A percentile compares a stretch with the other conserved stretches of the same genome.
These are phyloP conservation scores for Globisporangium lucens DNA, from an alignment of 352 stramenopile species.

Conservation along the genomic window DNA sequence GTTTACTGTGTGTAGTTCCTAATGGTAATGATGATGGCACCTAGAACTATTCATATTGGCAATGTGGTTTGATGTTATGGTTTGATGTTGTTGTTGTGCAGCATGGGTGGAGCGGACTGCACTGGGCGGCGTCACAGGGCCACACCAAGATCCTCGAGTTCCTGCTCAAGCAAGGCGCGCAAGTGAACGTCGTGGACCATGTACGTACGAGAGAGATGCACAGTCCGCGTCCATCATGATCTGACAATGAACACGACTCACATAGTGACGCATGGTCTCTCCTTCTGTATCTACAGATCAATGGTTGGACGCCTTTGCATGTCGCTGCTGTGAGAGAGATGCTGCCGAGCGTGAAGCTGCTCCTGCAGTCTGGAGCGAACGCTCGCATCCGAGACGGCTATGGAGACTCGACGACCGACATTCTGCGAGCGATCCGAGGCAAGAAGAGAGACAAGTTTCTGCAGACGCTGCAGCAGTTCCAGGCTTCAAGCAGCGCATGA, in stretches of 20 bases:
- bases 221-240: not conserved
- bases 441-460: constrained; percentile 47
- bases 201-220: constrained; percentile 22
- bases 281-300: constrained; percentile 27
- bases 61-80: not conserved
- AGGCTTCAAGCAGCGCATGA: constrained; percentile 9
- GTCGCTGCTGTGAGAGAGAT: constrained; percentile 53
- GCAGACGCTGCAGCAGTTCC: constrained; percentile 33
- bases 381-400: constrained; percentile 43
- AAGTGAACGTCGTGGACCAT: constrained; percentile 63
- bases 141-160: constrained; percentile 48
- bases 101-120: constrained; percentile 76
- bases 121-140: constrained; percentile 72
- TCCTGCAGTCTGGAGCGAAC: constrained; percentile 43
- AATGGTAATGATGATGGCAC: not conserved
- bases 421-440: constrained; percentile 29
- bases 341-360: constrained; percentile 40
- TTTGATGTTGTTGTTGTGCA: constrained; percentile 16
- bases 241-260: not conserved
- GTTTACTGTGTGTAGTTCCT: constrained; percentile 3
- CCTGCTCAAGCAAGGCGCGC: constrained; percentile 37
- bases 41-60: not conserved
- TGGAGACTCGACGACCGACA: constrained; percentile 47
- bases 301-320: constrained; percentile 68
- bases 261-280: not conserved